Conservation (phyloP, 2,329 filamentous ascomycete species). For the Cyanodermella asteris region DNA sequence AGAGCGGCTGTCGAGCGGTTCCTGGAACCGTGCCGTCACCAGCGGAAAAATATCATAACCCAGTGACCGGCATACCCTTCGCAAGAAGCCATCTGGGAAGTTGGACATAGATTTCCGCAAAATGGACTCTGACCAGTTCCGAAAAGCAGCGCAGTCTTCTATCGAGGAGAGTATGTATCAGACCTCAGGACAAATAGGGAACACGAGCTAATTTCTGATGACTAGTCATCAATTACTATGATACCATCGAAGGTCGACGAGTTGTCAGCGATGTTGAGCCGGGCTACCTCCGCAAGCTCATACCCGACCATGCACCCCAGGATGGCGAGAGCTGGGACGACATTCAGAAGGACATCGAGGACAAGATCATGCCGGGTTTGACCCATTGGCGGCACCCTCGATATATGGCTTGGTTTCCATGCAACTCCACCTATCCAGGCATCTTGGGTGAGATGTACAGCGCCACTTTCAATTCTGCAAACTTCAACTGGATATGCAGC, state of each 20-base stretch:
- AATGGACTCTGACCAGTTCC: slow-evolving; percentile 67
- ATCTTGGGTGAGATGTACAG: slow-evolving; percentile 88
- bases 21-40: too few species aligned
- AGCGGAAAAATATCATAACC: too few species aligned
- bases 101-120: too few species aligned
- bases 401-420: slow-evolving; percentile 74
- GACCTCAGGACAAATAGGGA: too few species aligned
- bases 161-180: slow-evolving; percentile 69
- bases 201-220: too few species aligned
- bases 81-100: too few species aligned
- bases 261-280: slow-evolving; percentile 63
- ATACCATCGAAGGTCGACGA: slow-evolving; percentile 44
- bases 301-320: slow-evolving; percentile 44
- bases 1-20: too few species aligned
- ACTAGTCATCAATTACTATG: slow-evolving; percentile 63
- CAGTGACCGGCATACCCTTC: too few species aligned
- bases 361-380: slow-evolving; percentile 73
- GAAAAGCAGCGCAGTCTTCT: slow-evolving; percentile 50
- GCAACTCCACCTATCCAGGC: slow-evolving; percentile 55
- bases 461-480: slow-evolving; percentile 67
- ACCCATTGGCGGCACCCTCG: slow-evolving; percentile 50
- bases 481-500: slow-evolving; percentile 94
- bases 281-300: slow-evolving; percentile 62
- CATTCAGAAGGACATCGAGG: slow-evolving; percentile 66
- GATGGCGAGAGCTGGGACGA: slow-evolving; percentile 51